phyloP scores from a whole-genome alignment of 2,329 filamentous ascomycete genomes.

The Penicillium sclerotiorum region DNA sequence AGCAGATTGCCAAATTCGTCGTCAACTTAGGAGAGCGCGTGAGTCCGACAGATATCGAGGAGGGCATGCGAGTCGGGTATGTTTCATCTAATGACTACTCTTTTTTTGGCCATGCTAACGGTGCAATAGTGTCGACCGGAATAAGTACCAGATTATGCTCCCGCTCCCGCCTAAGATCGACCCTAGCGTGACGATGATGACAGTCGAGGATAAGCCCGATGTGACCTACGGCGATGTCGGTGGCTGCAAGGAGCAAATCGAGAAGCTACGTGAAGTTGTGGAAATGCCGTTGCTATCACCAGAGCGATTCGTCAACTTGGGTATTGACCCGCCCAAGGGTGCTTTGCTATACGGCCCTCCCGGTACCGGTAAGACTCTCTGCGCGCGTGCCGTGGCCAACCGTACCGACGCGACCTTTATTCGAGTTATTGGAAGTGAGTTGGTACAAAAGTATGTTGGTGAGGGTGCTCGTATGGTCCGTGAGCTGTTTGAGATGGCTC shows the following conservation, averaged over 20 bases:
- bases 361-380: conserved; percentile 98
- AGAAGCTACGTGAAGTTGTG: conserved; percentile 97
- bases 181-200: conserved; percentile 99
- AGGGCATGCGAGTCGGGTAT: conserved; percentile 94
- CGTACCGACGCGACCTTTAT: conserved; percentile 98
- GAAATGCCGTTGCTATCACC: conserved; percentile 97
- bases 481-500: conserved; percentile 98
- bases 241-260: conserved; percentile 98
- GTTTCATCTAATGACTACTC: conserved; percentile 23
- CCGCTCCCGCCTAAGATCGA: conserved; percentile 98
- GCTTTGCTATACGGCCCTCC: conserved; percentile 95
- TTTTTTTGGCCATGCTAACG: conserved; percentile 8
- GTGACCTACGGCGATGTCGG: conserved; percentile 98
- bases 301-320: conserved; percentile 96
- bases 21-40: conserved; percentile 97
- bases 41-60: conserved; percentile 97
- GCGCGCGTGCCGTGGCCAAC: conserved; percentile 95
- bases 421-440: conserved; percentile 93
- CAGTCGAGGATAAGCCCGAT: conserved; percentile 98
- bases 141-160: conserved; percentile 98
- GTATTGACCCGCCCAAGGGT: conserved; percentile 97
- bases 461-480: conserved; percentile 98
- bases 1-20: conserved; percentile 99
- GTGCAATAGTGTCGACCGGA: conserved; percentile 76
- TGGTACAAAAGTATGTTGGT: conserved; percentile 98